Base-by-base conservation (phyloP, 441 rosid genomes). In the Populus hybrid region DNA sequence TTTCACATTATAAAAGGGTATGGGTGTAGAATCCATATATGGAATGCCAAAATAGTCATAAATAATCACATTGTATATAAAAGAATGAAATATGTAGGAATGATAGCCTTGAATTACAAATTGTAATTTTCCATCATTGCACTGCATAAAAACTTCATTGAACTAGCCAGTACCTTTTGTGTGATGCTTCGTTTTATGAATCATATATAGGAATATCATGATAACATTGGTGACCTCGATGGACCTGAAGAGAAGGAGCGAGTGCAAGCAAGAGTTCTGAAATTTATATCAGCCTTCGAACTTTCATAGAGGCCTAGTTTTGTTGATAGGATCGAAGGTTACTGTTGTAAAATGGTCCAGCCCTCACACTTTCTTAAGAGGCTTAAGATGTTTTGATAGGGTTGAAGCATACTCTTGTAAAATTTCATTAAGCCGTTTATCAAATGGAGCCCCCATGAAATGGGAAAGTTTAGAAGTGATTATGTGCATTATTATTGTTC, bases 191-290 rank as follows among this genome's bases (percentile, higher is more conserved):
- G 9, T 63, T 4, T 50, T 42, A 67, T 9, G 9, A 69, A 36
- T 67, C 12, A 32, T 40, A 11, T 40, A 40, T 85, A 95, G 98
- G 99, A 94, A 82, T 94, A 92, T 85, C 97, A 95, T 57, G 97
- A 94, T 82, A 94, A 93, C 84, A 89, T 95, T 50, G 99, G 98
- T 24, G 98, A 94, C 80, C 70, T 95, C 10, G 99, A 95, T 40
- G 99, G 99, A 71, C 83, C 95, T 9, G 98, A 95, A 61, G 98
- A 95, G 87, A 95, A 89, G 83, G 97, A 95, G 83, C 87, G 93
- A 59, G 85, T 88, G 66, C 99, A 90, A 76, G 79, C 88, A 34
- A 94, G 91, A 86, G 88, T 91, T 57, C 90, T 84, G 79, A 87
- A 86, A 87, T 90, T 95, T 83, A 88, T 93, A 61, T 87, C 95